phyloP scores from a whole-genome alignment of 208 protist genomes.

The Leishmania mexicana region DNA sequence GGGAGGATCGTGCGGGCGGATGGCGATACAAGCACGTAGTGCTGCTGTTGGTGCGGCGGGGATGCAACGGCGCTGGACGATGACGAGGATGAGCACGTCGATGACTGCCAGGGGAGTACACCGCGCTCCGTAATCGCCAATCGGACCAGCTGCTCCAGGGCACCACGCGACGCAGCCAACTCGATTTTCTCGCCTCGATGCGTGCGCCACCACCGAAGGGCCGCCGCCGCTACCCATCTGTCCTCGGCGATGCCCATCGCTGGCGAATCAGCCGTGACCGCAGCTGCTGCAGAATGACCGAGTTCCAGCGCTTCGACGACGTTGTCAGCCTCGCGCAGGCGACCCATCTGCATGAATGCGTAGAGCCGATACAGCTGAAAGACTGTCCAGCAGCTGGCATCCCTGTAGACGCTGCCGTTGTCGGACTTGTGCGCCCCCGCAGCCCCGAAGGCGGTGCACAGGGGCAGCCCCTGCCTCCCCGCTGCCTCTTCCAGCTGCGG shows the following conservation, averaged over 20 bases:
- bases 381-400: slow-evolving; percentile 6
- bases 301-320: slow-evolving; percentile 12
- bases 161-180: neutral
- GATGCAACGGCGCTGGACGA: neutral
- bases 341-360: slow-evolving; percentile 29
- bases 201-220: slow-evolving; percentile 26
- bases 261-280: neutral
- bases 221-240: slow-evolving; percentile 11
- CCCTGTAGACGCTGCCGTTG: neutral
- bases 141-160: slow-evolving; percentile 4
- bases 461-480: slow-evolving; percentile 13
- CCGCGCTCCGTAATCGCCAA: slow-evolving; percentile 19
- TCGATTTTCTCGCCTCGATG: neutral
- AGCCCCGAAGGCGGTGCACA: slow-evolving; percentile 28
- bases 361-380: slow-evolving; percentile 33
- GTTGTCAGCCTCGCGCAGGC: slow-evolving; percentile 17
- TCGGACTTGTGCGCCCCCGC: neutral
- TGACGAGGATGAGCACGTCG: neutral
- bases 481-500: slow-evolving; percentile 25
- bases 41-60: neutral
- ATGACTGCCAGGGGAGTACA: slow-evolving; percentile 18
- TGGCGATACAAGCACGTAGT: slow-evolving; percentile 18
- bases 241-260: slow-evolving; percentile 18
- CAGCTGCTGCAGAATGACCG: neutral
- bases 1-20: slow-evolving; percentile 17